phyloP scores from a whole-genome alignment of 495 filamentous ascomycete genomes.

The Aspergillus nanangensis region DNA sequence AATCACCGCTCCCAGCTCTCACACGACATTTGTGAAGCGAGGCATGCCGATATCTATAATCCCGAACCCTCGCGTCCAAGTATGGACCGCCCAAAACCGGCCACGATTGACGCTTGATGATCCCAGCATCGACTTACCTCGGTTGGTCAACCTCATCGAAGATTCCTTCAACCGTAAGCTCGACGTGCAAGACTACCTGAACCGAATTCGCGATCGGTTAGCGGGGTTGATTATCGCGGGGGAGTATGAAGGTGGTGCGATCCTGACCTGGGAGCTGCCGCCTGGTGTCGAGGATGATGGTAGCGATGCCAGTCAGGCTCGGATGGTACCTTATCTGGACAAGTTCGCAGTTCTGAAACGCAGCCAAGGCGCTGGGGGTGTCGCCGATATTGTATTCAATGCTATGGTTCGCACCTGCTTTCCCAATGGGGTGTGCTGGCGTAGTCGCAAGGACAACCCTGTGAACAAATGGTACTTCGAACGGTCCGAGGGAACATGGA shows the following conservation, averaged over 20 bases:
- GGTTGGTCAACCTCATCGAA: constrained; percentile 83
- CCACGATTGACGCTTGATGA: constrained; percentile 63
- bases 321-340: constrained; percentile 88
- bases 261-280: constrained; percentile 91
- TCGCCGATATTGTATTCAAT: constrained; percentile 93
- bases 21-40: constrained; percentile 80
- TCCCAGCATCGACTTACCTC: constrained; percentile 73
- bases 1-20: constrained; percentile 30
- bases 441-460: constrained; percentile 74
- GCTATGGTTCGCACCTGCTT: constrained; percentile 89
- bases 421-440: constrained; percentile 75
- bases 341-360: constrained; percentile 93
- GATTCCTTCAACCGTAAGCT: constrained; percentile 88
- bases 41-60: constrained; percentile 86
- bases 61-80: constrained; percentile 56
- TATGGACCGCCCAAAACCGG: constrained; percentile 62
- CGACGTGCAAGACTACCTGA: constrained; percentile 76
- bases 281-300: constrained; percentile 50
- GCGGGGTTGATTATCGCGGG: constrained; percentile 93
- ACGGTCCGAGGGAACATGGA: constrained; percentile 74
- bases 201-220: constrained; percentile 67
- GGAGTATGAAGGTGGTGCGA: constrained; percentile 92
- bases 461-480: constrained; percentile 98
- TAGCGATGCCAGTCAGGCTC: constrained; percentile 42
- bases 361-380: constrained; percentile 84